These are phyloP conservation scores for Sphagnurus paluster DNA, from an alignment of 1,284 basidiomycete species.

Conservation along the genomic window DNA sequence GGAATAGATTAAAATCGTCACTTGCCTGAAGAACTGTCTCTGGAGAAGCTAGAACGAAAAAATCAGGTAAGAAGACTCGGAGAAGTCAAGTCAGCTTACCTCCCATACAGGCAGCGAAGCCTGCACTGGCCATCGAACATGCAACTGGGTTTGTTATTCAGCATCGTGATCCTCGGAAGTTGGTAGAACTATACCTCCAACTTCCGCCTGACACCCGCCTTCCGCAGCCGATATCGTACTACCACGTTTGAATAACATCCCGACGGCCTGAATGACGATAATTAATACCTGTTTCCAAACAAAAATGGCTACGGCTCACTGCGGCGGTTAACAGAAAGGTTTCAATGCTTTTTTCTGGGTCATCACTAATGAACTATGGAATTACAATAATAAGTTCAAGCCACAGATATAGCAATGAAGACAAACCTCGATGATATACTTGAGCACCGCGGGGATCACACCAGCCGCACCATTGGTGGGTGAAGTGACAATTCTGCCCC, in stretches of 20 bases:
- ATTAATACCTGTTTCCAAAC: background rate
- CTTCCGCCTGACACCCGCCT: constrained; percentile 87
- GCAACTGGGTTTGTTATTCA: constrained; percentile 56
- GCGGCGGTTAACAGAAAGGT: constrained; percentile 83
- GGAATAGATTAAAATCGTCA: background rate
- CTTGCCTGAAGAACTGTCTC: constrained; percentile 74
- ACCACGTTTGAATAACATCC: constrained; percentile 97
- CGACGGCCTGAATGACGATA: constrained; percentile 63
- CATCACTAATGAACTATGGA: constrained; percentile 80
- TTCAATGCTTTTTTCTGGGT: constrained; percentile 82
- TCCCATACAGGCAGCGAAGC: constrained; percentile 93
- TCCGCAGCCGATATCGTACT: constrained; percentile 97
- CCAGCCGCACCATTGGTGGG: constrained; percentile 90
- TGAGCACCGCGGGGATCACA: constrained; percentile 89
- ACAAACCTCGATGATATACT: constrained; percentile 80
- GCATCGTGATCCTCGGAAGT: background rate
- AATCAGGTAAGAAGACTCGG: background rate
- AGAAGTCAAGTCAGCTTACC: constrained; percentile 41
- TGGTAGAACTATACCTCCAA: constrained; percentile 58
- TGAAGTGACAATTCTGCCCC: constrained; percentile 92
- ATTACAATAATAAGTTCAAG: constrained; percentile 3
- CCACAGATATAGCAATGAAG: background rate
- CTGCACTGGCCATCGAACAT: constrained; percentile 90
- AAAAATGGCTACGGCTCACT: constrained; percentile 12
- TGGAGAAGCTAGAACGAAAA: constrained; percentile 58